Conservation (phyloP, 2,329 filamentous ascomycete species). For the Bisporella sp. region DNA sequence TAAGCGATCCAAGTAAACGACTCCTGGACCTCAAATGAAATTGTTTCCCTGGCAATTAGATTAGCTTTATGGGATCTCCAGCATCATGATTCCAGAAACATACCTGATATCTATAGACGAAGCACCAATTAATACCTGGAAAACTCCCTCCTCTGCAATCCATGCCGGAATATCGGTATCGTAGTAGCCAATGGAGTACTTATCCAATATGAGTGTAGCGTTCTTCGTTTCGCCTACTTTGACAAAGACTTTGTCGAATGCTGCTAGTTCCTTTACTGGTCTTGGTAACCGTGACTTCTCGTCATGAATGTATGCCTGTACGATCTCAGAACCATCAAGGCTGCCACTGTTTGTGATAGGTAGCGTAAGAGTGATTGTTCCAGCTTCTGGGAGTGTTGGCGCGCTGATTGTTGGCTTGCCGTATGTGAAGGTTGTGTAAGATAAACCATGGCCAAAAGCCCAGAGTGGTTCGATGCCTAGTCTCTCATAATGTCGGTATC, state of each 20-base stretch:
- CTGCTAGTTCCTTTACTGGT: conserved; percentile 64
- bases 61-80: conserved; percentile 2
- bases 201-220: conserved; percentile 36
- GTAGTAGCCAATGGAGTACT: conserved; percentile 50
- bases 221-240: conserved; percentile 41
- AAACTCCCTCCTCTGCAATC: conserved; percentile 59
- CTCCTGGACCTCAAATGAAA: conserved; percentile 52
- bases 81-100: conserved; percentile 19
- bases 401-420: conserved; percentile 45
- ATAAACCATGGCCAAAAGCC: conserved; percentile 67
- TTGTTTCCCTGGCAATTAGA: conserved; percentile 33
- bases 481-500: conserved; percentile 67
- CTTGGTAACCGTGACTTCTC: conserved; percentile 54
- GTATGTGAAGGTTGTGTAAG: conserved; percentile 64
- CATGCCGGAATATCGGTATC: conserved; percentile 51
- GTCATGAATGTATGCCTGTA: conserved; percentile 63
- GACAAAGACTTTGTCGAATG: conserved; percentile 59
- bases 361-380: conserved; percentile 30
- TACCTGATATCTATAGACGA: conserved; percentile 58
- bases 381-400: conserved; percentile 32
- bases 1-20: conserved; percentile 54
- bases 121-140: conserved; percentile 54
- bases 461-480: conserved; percentile 54
- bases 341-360: conserved; percentile 54
- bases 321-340: conserved; percentile 52